Conservation (phyloP, 164 flowering plant genomes). For the Cinnamomum chago region DNA sequence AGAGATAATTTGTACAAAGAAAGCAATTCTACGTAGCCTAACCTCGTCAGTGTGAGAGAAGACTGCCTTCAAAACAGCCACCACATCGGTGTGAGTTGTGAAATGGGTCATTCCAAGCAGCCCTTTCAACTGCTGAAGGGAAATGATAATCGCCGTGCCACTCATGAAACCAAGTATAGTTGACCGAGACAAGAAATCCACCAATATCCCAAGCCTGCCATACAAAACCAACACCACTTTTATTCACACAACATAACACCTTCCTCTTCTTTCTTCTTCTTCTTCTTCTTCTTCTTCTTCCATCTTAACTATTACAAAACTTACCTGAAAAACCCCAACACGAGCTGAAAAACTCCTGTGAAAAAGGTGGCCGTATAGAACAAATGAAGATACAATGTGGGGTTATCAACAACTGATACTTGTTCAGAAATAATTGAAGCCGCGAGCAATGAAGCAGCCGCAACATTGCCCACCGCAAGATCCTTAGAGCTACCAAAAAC, state of each 20-base stretch:
- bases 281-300: not conserved
- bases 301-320: too few relatives aligned
- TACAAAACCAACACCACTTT: not conserved
- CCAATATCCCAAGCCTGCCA: slow-evolving; percentile 70
- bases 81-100: slow-evolving; percentile 56
- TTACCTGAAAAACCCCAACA: slow-evolving; percentile 63
- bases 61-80: slow-evolving; percentile 46
- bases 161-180: slow-evolving; percentile 84
- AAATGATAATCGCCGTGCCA: slow-evolving; percentile 65
- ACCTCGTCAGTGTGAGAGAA: slow-evolving; percentile 51
- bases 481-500: slow-evolving; percentile 72
- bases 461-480: slow-evolving; percentile 77
- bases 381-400: slow-evolving; percentile 50
- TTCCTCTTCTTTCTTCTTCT: not conserved
- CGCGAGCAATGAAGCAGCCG: slow-evolving; percentile 61
- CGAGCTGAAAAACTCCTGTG: slow-evolving; percentile 57
- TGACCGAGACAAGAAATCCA: slow-evolving; percentile 83
- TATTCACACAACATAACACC: not conserved
- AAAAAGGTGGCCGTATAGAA: slow-evolving; percentile 66
- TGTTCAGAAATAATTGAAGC: slow-evolving; percentile 33
- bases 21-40: not conserved
- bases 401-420: slow-evolving; percentile 31
- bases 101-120: slow-evolving; percentile 67
- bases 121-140: slow-evolving; percentile 79
- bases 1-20: too few relatives aligned